Evolutionary conservation across 345 rosid species (phyloP).

Genomic region (Euclidium syriacum): DNA sequence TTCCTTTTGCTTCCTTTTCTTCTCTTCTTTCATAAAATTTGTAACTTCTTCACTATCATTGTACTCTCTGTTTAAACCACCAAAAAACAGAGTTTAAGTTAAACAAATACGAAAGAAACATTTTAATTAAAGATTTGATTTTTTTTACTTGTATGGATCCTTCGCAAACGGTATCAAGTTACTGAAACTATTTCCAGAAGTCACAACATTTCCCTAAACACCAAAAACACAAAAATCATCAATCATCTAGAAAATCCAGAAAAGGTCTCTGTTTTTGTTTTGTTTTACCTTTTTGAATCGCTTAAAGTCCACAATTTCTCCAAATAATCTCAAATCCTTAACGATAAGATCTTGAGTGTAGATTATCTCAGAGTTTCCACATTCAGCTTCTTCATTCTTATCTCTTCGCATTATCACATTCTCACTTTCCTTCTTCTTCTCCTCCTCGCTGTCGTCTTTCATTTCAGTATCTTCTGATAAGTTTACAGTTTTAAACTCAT

Average conservation of each 20-base stretch:
- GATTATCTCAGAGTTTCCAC: conserved; percentile 60
- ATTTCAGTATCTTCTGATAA: conserved; percentile 14
- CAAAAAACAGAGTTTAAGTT: background rate
- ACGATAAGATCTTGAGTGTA: conserved; percentile 62
- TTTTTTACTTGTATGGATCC: conserved; percentile 64
- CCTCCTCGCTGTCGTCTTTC: conserved; percentile 13
- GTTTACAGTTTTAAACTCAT: conserved; percentile 48
- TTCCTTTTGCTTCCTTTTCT: conserved; percentile 76
- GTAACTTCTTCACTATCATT: conserved; percentile 44
- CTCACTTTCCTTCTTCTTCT: conserved; percentile 9
- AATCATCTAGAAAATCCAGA: background rate
- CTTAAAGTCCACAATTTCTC: conserved; percentile 61
- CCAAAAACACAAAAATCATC: conserved; percentile 1
- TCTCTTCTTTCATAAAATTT: conserved; percentile 68
- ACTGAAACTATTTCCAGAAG: conserved; percentile 84
- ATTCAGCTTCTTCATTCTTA: conserved; percentile 44
- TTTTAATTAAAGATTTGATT: no score
- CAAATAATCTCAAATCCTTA: conserved; percentile 33
- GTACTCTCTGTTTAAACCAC: conserved; percentile 46
- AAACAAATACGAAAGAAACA: background rate
- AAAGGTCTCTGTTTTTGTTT: no score
- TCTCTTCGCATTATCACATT: conserved; percentile 34
- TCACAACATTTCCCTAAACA: conserved; percentile 51
- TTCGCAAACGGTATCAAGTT: conserved; percentile 81
- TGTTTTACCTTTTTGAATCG: conserved; percentile 72